Percentiles rank a stretch among this genome's conserved stretches.
Conservation (phyloP, 345 rosid species). For the Hevea brasiliensis region DNA sequence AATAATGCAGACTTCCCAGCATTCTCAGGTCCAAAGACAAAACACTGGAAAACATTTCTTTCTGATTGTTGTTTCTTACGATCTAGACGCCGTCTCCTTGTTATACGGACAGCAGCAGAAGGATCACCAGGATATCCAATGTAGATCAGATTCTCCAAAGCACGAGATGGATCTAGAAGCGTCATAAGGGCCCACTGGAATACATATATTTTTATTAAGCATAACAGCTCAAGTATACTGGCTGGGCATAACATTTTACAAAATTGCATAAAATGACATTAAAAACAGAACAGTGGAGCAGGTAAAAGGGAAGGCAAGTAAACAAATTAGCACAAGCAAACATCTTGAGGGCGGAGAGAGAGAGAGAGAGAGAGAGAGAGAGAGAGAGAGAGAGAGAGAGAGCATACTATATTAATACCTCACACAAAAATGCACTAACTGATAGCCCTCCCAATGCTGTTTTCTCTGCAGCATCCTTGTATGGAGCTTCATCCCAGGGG, state of each 20-base stretch:
- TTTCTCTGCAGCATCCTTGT: slow-evolving; percentile 67
- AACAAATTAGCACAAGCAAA: too few species aligned
- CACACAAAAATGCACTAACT: slow-evolving; percentile 68
- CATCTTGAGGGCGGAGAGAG: too few species aligned
- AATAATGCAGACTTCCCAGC: slow-evolving; percentile 76
- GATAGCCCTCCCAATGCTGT: slow-evolving; percentile 67
- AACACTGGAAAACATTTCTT: slow-evolving; percentile 78
- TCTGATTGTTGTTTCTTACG: slow-evolving; percentile 69
- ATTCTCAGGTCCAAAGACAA: slow-evolving; percentile 74
- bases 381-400: not conserved
- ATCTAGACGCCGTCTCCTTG: slow-evolving; percentile 60
- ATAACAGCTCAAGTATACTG: not conserved
- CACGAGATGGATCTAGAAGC: slow-evolving; percentile 69
- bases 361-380: too few species aligned
- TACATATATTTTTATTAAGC: not conserved
- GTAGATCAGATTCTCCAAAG: slow-evolving; percentile 67
- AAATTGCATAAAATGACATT: too few species aligned
- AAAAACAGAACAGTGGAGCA: too few species aligned
- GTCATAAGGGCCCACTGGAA: slow-evolving; percentile 95
- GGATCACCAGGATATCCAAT: slow-evolving; percentile 59
- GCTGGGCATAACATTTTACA: too few species aligned
- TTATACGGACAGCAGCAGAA: slow-evolving; percentile 55
- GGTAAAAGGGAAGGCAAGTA: too few species aligned
- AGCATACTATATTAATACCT: slow-evolving; percentile 42
- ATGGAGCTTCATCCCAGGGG: slow-evolving; percentile 86